Evolutionary conservation across 306 rosid genomes (phyloP), one percentile per base, ranked within the genome.

Genomic region (Sicyos baderoa): DNA sequence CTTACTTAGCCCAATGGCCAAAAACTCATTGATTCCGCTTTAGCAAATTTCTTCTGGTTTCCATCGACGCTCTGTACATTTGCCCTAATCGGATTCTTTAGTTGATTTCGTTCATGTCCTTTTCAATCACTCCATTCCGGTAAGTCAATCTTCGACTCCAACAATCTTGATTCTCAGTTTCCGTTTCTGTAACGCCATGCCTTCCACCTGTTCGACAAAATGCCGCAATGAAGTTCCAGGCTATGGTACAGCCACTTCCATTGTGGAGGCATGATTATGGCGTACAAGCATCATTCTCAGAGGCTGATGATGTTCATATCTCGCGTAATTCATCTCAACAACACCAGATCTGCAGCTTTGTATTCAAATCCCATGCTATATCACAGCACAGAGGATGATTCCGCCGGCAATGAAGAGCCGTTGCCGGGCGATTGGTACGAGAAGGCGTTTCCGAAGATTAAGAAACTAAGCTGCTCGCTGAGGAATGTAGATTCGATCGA

Each of bases 401-500:
- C 79, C 71, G 67, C 76, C 68, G 68, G 75, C 56, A 70, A 27
- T 50, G 70, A 68, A 32, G 83, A 82, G 68, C 78, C 68, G 54
- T 45, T 75, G 21, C 51, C 85, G 27, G 19, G 21, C n/a, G 86
- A 81, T 13, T 82, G 95, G 95, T 83, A 79, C 49, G 81, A 65
- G 58, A 76, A 76, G 16, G 82, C 74, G 14, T 81, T 83, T 78
- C 82, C 74, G 12, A 83, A 83, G 83, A 44, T 89, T 1, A 51
- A 56, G 19, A 77, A 79, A 51, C 64, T 87, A 78, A 14, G 85
- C 64, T 73, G 54, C 57, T 18, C 63, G 77, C 78, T 92, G 52
- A 85, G 72, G 66, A 70, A 83, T 67, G 89, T 86, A 74, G 93
- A 89, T 67, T 71, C 76, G 25, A 45, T 79, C 40, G 86, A 87